Evolutionary conservation across 495 filamentous ascomycete genomes (phyloP), one percentile per base, ranked within the genome.

Genomic region (Penicillium cosmopolitanum): DNA sequence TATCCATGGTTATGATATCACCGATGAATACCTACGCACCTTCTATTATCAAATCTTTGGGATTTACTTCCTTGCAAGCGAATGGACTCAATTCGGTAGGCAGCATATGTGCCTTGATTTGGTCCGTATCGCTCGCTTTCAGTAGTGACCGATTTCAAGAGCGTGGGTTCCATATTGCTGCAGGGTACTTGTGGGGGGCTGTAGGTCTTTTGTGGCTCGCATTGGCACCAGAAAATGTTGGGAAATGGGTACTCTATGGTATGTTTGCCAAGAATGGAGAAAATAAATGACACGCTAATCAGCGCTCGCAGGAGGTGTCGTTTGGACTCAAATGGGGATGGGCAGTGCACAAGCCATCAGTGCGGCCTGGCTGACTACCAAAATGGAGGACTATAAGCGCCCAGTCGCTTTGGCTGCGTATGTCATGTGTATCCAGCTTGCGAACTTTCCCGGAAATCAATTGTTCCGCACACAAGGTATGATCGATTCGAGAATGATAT

Each of bases 271-370:
- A 12, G 9, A 28, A 13, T 13, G 21, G 13, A 48, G n/a, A 5
- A 19, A 31, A 48, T 6, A 52, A 21, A 11, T 18, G 18, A 54
- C 18, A 54, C 15, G 19, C 35, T 54, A 25, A 54, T 31, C 11
- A n/a, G 35, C 10, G 18, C 51, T n/a, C 2, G 11, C 19, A 54
- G 51, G 51, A 12, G 51, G 51, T 12, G 51, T 42, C 25, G 36
- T 54, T 5, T 54, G 51, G 51, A 54, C 51, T 21, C 51, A 54
- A 28, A 54, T 54, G 51, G 51, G 51, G 7, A 54, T 54, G 51
- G 51, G 51, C 3, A 54, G 51, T 54, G 51, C 51, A n/a, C 51
- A 54, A 18, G 51, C 51, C 15, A 43, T 54, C 16, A 54, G 51
- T 43, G 51, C 51, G 13, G 51, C 51, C 9, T 54, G 51, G 51